Evolutionary conservation across 2,329 filamentous ascomycete species (phyloP), one percentile per base, ranked within the genome.

Genomic region (Claviceps capensis): DNA sequence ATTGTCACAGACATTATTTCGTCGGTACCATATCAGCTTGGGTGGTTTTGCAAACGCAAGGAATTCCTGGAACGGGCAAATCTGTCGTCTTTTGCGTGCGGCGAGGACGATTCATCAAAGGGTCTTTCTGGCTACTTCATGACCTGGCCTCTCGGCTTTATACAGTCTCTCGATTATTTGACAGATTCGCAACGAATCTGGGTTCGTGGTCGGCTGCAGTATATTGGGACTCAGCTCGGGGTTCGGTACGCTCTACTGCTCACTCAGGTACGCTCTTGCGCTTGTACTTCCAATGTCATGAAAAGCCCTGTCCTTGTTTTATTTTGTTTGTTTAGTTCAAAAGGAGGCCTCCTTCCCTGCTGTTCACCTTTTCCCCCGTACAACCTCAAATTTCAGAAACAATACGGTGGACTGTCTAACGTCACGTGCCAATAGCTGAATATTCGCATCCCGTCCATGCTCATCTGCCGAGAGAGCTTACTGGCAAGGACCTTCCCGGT

Each of bases 401-500:
- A 52, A 48, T 3, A 48, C 4, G 11, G 23, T 16, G 14, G 2
- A 30, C 1, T n/a, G 23, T 13, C 47, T 48, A 5, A 48, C 16
- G 14, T 34, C 4, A 11, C 8, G 17, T 30, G 6, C 37, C 9
- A 16, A n/a, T 48, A 81, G 78, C 69, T 81, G 50, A 72, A 78
- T 60, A 63, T 82, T 50, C 76, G 79, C 23, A 69, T 81, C 17
- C 79, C 80, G 2, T 81, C 77, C 0, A 82, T 82, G 79, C 69
- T 81, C 55, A 81, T 83, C 61, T 72, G 70, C 30, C 67, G 73
- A 38, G 77, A 81, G 58, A 69, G 69, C 4, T 62, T 78, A 9
- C 69, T 77, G 66, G 68, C 70, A 2, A 67, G 65, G 47, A 69
- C 71, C 2, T 72, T 70, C 51, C 66, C 69, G 5, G 62, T 66